Evolutionary conservation across 169 alveolate genomes (phyloP), one percentile per base, ranked within the genome.

Genomic region (Babesia ovis): DNA sequence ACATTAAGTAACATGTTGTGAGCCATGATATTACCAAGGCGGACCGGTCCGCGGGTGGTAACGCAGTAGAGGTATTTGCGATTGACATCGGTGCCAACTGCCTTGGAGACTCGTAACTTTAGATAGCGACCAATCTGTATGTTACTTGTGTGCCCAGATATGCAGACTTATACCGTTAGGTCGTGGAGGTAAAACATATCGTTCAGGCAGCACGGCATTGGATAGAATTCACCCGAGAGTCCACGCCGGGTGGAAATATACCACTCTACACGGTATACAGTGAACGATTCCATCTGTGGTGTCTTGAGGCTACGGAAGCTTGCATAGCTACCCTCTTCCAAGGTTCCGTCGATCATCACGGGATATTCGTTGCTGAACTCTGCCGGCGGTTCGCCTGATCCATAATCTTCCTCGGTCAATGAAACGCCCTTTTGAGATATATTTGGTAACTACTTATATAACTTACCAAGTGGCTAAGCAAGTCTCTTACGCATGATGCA

Each of bases 211-310:
- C 82, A 67, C 2, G 89, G 37, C 18, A 46, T 61, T 53, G 73
- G 59, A 25, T 68, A 50, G 56, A 82, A 86, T 29, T 70, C 56
- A n/a, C 55, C 77, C 22, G 57, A 53, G n/a, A 62, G 53, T 2
- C 92, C 90, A 1, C 75, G 46, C 31, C 61, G 46, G 11, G 51
- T 77, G 34, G 92, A 86, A n/a, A 86, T 71, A 53, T 66, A 86
- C 92, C 92, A 86, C 57, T 86, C 92, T 11, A 80, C 81, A 22
- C 59, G 34, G 59, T 77, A 77, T 5, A 77, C 86, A 11, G 81
- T 46, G 37, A 53, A 61, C 0, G 81, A 34, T 54, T 31, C 66
- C 43, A 37, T 53, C 12, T 53, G 35, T 5, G 64, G 66, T 39
- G 75, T 77, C 34, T 31, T 50, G 11, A 77, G 16, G 62, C 73